These are phyloP conservation scores for Amyloporia xantha DNA, from an alignment of 768 basidiomycete species.

Conservation along the genomic window DNA sequence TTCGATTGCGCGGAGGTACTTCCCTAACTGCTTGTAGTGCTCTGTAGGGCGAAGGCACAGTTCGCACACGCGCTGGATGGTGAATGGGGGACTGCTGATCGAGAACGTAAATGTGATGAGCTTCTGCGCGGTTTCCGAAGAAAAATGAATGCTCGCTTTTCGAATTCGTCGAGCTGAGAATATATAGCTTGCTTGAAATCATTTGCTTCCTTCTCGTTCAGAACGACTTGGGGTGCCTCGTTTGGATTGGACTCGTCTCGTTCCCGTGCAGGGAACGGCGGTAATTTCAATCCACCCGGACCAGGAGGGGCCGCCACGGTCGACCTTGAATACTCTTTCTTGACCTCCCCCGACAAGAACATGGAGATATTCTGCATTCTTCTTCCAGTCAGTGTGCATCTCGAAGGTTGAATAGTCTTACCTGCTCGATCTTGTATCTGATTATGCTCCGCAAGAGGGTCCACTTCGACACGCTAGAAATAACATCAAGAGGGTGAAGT, in stretches of 20 bases:
- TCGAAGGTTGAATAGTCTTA: too few relatives aligned
- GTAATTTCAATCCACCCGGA: conserved; percentile 56
- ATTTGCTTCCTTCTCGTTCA: conserved; percentile 56
- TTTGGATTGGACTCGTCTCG: conserved; percentile 41
- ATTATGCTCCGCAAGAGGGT: conserved; percentile 58
- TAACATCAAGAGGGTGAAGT: too few relatives aligned
- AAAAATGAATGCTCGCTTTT: conserved; percentile 41
- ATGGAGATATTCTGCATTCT: conserved; percentile 29
- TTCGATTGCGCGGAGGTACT: conserved; percentile 84
- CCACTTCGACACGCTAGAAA: conserved; percentile 56
- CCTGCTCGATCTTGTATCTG: conserved; percentile 65
- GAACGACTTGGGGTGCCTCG: conserved; percentile 49
- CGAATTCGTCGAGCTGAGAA: conserved; percentile 65
- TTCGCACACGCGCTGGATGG: conserved; percentile 85
- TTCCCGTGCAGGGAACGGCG: conserved; percentile 66
- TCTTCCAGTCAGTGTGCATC: too few relatives aligned
- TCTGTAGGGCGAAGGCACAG: conserved; percentile 61
- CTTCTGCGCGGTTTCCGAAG: neutral
- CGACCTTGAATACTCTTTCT: conserved; percentile 23
- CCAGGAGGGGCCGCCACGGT: conserved; percentile 38
- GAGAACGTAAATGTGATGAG: neutral
- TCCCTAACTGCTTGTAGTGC: conserved; percentile 74
- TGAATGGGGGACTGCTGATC: conserved; percentile 65
- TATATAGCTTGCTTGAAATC: conserved; percentile 52
- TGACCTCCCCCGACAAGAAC: conserved; percentile 24